Percentiles rank a stretch among this genome's conserved stretches.
Conservation (phyloP, 352 stramenopile species). For the Nothophytophthora sp. region DNA sequence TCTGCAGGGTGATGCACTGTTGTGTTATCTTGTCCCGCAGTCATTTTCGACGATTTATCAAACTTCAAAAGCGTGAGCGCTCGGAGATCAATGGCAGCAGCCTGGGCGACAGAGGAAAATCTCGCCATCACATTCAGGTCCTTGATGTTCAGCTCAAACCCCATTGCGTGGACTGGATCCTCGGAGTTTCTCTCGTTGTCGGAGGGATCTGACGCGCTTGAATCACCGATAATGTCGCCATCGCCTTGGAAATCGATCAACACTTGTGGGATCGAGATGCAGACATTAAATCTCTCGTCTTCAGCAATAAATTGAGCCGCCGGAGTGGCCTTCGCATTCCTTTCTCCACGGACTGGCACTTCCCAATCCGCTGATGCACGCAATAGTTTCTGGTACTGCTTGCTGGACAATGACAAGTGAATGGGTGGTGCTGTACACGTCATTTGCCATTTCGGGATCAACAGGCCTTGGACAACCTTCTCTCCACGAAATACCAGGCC, state of each 20-base stretch:
- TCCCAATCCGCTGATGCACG: conserved; percentile 64
- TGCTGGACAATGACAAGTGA: conserved; percentile 67
- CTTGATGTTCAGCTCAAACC: conserved; percentile 63
- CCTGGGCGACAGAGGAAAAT: conserved; percentile 59
- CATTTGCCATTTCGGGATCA: conserved; percentile 55
- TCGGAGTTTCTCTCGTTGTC: conserved; percentile 1
- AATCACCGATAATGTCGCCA: conserved; percentile 15
- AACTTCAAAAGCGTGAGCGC: conserved; percentile 48
- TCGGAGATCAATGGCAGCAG: conserved; percentile 45
- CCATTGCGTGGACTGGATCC: conserved; percentile 27
- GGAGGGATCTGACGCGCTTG: conserved; percentile 8
- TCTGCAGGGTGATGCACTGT: conserved; percentile 20
- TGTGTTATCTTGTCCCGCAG: conserved; percentile 10
- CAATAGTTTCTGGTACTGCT: conserved; percentile 69
- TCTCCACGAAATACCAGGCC: conserved; percentile 63
- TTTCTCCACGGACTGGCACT: background rate
- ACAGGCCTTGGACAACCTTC: conserved; percentile 43
- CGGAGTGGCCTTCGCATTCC: background rate
- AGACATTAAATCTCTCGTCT: conserved; percentile 63
- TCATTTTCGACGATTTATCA: background rate
- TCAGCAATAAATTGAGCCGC: conserved; percentile 47
- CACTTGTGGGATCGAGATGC: conserved; percentile 69
- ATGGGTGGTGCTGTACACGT: conserved; percentile 72
- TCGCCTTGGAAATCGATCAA: conserved; percentile 64
- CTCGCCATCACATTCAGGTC: conserved; percentile 65